A percentile compares a stretch with the other conserved stretches of the same genome.
These are phyloP conservation scores for Candida sanyiensis DNA, from an alignment of 805 yeast species.

Conservation along the genomic window DNA sequence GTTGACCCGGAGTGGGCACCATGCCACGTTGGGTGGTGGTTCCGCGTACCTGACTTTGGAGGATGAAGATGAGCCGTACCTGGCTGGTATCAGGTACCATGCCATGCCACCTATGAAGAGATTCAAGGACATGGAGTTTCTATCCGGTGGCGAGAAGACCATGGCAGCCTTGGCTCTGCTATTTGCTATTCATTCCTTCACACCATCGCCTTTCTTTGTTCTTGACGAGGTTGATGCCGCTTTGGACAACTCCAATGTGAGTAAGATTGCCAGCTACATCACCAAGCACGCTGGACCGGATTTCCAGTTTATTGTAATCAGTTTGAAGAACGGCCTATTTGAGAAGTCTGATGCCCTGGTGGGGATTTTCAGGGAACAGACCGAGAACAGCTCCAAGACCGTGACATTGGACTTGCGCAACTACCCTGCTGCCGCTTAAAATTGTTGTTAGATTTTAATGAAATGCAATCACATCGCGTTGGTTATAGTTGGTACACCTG, in stretches of 20 bases:
- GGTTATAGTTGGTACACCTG: conserved; percentile 12
- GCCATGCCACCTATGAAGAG: conserved; percentile 97
- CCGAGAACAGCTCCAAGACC: conserved; percentile 64
- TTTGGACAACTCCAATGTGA: conserved; percentile 82
- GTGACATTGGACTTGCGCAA: conserved; percentile 66
- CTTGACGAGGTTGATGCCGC: conserved; percentile 99
- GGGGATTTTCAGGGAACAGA: conserved; percentile 84
- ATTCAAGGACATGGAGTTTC: conserved; percentile 83
- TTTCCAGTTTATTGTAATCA: conserved; percentile 88
- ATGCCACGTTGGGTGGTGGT: conserved; percentile 75
- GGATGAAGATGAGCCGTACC: conserved; percentile 85
- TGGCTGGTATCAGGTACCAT: conserved; percentile 78
- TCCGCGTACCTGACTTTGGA: conserved; percentile 86
- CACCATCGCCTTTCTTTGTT: conserved; percentile 93
- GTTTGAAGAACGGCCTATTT: conserved; percentile 80
- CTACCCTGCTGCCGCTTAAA: conserved; percentile 38
- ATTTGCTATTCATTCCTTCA: conserved; percentile 85
- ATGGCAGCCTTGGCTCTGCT: conserved; percentile 91
- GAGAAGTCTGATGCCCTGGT: conserved; percentile 87
- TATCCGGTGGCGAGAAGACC: conserved; percentile 96
- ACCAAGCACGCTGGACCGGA: conserved; percentile 65
- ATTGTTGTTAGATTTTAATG: not conserved
- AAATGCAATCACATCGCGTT: not conserved
- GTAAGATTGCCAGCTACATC: conserved; percentile 81
- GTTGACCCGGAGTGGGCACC: conserved; percentile 53